These are phyloP conservation scores for Blastobotrys muscicola DNA, from an alignment of 805 yeast genomes.

Conservation along the genomic window DNA sequence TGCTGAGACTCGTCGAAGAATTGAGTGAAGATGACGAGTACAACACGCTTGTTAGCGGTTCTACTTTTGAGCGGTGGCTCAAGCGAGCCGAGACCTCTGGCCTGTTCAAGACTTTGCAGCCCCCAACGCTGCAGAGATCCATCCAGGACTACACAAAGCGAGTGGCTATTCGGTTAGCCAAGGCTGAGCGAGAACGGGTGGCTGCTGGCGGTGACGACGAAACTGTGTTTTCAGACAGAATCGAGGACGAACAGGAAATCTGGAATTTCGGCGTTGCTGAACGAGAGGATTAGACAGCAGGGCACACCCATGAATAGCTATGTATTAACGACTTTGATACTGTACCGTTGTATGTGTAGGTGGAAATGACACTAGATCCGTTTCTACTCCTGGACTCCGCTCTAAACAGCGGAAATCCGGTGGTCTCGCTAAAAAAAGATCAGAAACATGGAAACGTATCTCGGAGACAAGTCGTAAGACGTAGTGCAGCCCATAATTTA, in stretches of 20 bases:
- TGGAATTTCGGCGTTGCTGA: constrained; percentile 51
- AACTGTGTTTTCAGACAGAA: constrained; percentile 71
- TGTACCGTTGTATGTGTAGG: too few relatives aligned
- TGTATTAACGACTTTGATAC: too few relatives aligned
- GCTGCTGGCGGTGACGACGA: constrained; percentile 87
- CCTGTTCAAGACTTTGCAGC: constrained; percentile 8
- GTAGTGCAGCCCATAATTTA: too few relatives aligned
- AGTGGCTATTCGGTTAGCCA: constrained; percentile 80
- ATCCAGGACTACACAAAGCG: constrained; percentile 83
- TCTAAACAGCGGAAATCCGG: too few relatives aligned
- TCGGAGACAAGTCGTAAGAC: too few relatives aligned
- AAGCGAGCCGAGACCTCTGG: constrained; percentile 27
- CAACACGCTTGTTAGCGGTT: too few relatives aligned
- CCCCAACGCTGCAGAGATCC: constrained; percentile 41
- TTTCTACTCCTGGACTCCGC: too few relatives aligned
- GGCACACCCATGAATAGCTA: too few relatives aligned
- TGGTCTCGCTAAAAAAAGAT: too few relatives aligned
- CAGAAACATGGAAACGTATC: too few relatives aligned
- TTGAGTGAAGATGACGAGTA: constrained; percentile 35
- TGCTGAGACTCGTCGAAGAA: constrained; percentile 67
- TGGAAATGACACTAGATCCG: too few relatives aligned
- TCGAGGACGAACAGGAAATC: constrained; percentile 78
- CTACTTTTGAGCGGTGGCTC: constrained; percentile 58
- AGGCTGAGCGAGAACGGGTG: constrained; percentile 77
- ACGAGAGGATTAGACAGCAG: not conserved